phyloP scores from a whole-genome alignment of 139 green algal genomes.

The Coelastrella sp. region DNA sequence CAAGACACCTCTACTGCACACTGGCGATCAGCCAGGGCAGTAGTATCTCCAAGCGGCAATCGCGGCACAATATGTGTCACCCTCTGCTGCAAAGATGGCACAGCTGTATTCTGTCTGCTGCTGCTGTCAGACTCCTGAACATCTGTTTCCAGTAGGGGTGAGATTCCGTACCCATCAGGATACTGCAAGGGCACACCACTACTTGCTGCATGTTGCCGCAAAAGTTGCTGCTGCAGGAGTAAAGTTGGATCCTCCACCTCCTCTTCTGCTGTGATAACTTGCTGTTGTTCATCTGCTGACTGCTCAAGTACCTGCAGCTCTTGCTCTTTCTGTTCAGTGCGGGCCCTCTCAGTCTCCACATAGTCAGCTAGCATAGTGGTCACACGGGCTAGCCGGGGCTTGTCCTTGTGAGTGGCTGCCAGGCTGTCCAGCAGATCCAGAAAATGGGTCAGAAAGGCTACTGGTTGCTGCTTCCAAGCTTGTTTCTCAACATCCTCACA shows the following conservation, averaged over 20 bases:
- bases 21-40: background rate
- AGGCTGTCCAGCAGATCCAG: conserved; percentile 32
- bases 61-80: background rate
- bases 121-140: too few species aligned
- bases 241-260: background rate
- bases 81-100: background rate
- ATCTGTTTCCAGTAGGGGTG: too few species aligned
- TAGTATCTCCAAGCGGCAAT: background rate
- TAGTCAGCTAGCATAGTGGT: conserved; percentile 22
- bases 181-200: background rate
- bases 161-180: too few species aligned
- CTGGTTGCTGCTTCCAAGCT: conserved; percentile 39
- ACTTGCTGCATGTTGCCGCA: conserved; percentile 25
- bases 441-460: conserved; percentile 30
- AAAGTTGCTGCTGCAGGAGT: conserved; percentile 20
- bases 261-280: too few species aligned
- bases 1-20: conserved; percentile 16
- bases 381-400: background rate
- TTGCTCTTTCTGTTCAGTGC: background rate
- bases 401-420: background rate
- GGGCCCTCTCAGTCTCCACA: background rate
- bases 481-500: conserved; percentile 26
- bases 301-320: background rate
- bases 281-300: too few species aligned
- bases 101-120: background rate